Conservation (phyloP, 176 grass and related monocot genomes). For the Saccharum spontaneum region DNA sequence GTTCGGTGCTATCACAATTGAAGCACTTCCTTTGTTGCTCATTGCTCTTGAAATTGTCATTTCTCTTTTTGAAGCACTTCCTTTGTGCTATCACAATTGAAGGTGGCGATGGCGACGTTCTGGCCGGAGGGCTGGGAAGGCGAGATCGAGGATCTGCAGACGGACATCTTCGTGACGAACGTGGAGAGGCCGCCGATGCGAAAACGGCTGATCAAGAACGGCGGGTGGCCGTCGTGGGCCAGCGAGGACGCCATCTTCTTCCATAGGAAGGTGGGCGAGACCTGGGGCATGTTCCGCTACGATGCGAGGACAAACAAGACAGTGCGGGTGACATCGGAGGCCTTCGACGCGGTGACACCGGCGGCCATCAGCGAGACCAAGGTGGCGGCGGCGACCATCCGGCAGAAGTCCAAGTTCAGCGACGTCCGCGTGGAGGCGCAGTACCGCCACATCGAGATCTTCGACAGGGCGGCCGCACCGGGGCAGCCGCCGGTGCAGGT, state of each 20-base stretch:
- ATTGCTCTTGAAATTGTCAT: no score
- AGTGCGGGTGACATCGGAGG: background rate
- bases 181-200: background rate
- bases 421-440: constrained; percentile 2
- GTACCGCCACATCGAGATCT: constrained; percentile 50
- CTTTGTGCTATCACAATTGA: no score
- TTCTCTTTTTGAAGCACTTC: no score
- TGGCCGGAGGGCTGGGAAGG: background rate
- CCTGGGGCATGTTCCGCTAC: background rate
- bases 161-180: background rate
- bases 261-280: background rate
- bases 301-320: background rate
- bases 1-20: no score
- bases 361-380: background rate
- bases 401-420: background rate
- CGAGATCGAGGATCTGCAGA: background rate
- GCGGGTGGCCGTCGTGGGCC: background rate
- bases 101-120: background rate
- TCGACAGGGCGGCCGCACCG: background rate
- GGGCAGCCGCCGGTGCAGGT: background rate
- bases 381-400: background rate
- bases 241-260: background rate
- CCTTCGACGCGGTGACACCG: background rate
- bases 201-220: background rate
- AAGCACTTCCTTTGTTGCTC: no score